phyloP scores from a whole-genome alignment of 345 rosid species.

The Hypericum androsaemum region DNA sequence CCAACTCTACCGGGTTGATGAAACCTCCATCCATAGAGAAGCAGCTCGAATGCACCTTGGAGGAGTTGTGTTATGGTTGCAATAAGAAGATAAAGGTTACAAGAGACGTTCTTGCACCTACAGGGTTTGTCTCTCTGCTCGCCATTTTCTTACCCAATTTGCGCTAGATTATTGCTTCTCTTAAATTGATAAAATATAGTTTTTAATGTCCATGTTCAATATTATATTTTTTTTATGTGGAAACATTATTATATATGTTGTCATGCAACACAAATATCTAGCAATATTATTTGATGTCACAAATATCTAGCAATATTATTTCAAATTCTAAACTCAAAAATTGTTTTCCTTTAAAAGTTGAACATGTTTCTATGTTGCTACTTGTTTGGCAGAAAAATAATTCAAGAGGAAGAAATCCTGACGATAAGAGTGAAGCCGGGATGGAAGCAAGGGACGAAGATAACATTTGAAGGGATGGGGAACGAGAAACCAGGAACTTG shows the following conservation, averaged over 20 bases:
- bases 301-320: too few relatives aligned
- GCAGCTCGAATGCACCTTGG: slow-evolving; percentile 71
- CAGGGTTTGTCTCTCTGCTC: slow-evolving; percentile 34
- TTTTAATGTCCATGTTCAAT: background rate
- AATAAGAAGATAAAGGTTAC: slow-evolving; percentile 44
- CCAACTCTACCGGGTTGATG: slow-evolving; percentile 47
- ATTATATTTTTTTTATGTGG: too few relatives aligned
- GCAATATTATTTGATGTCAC: too few relatives aligned
- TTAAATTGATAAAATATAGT: background rate
- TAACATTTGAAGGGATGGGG: slow-evolving; percentile 78
- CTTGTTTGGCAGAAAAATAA: slow-evolving; percentile 33
- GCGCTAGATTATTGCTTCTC: background rate
- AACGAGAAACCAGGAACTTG: slow-evolving; percentile 69
- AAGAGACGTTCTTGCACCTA: slow-evolving; percentile 43
- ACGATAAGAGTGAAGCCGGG: slow-evolving; percentile 68
- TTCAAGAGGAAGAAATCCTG: slow-evolving; percentile 53
- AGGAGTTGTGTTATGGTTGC: slow-evolving; percentile 61
- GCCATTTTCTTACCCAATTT: background rate
- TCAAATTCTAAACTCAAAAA: too few relatives aligned
- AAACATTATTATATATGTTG: too few relatives aligned
- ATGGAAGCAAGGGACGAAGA: slow-evolving; percentile 83
- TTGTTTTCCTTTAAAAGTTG: too few relatives aligned
- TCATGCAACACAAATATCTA: too few relatives aligned
- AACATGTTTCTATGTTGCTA: too few relatives aligned
- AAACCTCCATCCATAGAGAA: slow-evolving; percentile 51